These are phyloP conservation scores for Cladosporium velox DNA, from an alignment of 2,329 filamentous ascomycete species.

Conservation along the genomic window DNA sequence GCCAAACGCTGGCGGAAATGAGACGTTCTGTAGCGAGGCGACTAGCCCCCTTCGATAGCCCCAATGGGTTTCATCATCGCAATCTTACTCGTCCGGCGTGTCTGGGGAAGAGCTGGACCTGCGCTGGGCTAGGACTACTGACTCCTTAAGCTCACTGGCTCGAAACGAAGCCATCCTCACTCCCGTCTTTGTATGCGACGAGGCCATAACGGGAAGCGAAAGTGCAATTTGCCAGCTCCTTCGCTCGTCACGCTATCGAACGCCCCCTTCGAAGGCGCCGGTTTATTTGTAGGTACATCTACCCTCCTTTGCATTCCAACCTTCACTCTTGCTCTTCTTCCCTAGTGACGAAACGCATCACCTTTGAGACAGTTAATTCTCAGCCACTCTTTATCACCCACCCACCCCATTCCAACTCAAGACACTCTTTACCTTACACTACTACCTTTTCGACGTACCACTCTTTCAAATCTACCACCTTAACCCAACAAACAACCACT, in stretches of 20 bases:
- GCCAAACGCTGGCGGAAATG: slow-evolving; percentile 12
- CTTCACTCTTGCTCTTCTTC: background rate
- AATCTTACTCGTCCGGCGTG: slow-evolving; percentile 5
- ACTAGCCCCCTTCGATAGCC: background rate
- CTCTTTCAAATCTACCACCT: background rate
- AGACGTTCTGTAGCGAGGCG: slow-evolving; percentile 1
- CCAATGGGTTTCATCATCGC: slow-evolving; percentile 6
- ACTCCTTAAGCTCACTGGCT: background rate
- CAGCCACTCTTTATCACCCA: slow-evolving; percentile 31
- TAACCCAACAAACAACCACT: slow-evolving; percentile 5
- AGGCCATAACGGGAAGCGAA: slow-evolving; percentile 9
- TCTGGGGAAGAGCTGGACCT: background rate
- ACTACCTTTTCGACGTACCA: background rate
- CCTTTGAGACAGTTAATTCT: slow-evolving; percentile 29
- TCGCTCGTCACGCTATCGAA: slow-evolving; percentile 16
- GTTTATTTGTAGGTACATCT: slow-evolving; percentile 15
- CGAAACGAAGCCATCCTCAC: slow-evolving; percentile 11
- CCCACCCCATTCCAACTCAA: slow-evolving; percentile 18
- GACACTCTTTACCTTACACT: slow-evolving; percentile 26
- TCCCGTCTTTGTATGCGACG: slow-evolving; percentile 4
- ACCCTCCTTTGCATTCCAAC: background rate
- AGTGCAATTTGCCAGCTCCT: slow-evolving; percentile 18
- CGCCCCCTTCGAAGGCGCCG: slow-evolving; percentile 8
- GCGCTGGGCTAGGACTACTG: background rate
- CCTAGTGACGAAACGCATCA: background rate